Evolutionary conservation across 805 yeast genomes (phyloP).

Genomic region (Nakazawaea anatomiae): DNA sequence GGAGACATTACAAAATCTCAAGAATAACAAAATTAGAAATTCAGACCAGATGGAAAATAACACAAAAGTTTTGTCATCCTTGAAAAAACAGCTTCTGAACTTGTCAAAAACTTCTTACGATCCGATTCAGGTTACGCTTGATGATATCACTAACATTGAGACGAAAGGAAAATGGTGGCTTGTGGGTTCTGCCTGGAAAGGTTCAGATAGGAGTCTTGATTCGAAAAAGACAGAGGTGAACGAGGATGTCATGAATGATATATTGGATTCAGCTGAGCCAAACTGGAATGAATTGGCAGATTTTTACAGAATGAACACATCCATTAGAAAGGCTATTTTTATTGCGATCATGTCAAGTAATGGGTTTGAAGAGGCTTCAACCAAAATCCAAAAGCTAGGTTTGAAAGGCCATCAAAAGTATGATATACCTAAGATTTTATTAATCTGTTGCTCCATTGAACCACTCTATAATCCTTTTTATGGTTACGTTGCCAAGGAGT

Average conservation of each 20-base stretch:
- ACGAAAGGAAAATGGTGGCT: constrained; percentile 98
- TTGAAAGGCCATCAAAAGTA: constrained; percentile 75
- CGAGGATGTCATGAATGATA: constrained; percentile 45
- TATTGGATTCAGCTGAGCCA: constrained; percentile 66
- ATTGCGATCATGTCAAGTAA: constrained; percentile 93
- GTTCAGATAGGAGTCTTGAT: constrained; percentile 29
- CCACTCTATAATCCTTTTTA: constrained; percentile 86
- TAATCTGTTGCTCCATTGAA: constrained; percentile 85
- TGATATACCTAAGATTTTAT: constrained; percentile 79
- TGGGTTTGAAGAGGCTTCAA: constrained; percentile 83
- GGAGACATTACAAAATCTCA: constrained; percentile 80
- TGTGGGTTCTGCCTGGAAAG: constrained; percentile 97
- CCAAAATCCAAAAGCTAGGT: constrained; percentile 72
- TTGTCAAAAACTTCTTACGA: constrained; percentile 47
- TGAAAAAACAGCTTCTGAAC: constrained; percentile 61
- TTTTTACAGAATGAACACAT: constrained; percentile 91
- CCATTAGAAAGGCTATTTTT: constrained; percentile 88
- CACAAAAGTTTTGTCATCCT: constrained; percentile 45
- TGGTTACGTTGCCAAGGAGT: constrained; percentile 67
- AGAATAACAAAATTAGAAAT: constrained; percentile 70
- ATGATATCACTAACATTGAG: constrained; percentile 73
- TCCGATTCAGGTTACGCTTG: constrained; percentile 76
- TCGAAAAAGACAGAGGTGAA: constrained; percentile 27
- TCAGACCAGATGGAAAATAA: constrained; percentile 42
- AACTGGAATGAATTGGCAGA: constrained; percentile 87